Percentiles rank a stretch among this genome's conserved stretches.
These are phyloP conservation scores for Sporobolomyces pararoseus DNA, from an alignment of 768 basidiomycete genomes.

Conservation along the genomic window DNA sequence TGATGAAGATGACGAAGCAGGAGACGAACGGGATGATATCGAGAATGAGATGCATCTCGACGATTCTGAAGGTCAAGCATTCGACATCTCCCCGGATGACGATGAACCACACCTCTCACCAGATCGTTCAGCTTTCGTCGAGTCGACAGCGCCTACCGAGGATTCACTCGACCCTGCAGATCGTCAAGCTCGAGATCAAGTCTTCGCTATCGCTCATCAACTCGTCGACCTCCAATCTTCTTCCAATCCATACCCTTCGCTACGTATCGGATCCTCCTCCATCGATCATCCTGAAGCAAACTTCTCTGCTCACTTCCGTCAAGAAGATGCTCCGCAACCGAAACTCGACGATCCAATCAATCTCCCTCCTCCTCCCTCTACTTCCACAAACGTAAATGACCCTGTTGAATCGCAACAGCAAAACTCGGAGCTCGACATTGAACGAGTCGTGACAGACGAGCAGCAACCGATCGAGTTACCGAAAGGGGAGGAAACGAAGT, in stretches of 20 bases:
- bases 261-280: not conserved
- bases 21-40: not conserved
- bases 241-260: not conserved
- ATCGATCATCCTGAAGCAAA: not conserved
- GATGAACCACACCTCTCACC: not conserved
- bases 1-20: not conserved
- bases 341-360: constrained; percentile 20
- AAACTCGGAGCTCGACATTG: constrained; percentile 1
- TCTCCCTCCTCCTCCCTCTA: not conserved
- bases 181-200: not conserved
- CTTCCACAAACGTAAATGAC: not conserved
- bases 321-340: not conserved
- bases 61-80: not conserved
- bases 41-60: not conserved
- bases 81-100: not conserved
- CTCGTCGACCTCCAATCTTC: constrained; percentile 19
- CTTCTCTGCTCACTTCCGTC: constrained; percentile 4
- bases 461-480: not conserved
- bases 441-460: not conserved
- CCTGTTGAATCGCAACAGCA: constrained; percentile 1
- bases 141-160: not conserved
- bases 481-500: not conserved
- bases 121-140: constrained; percentile 1
- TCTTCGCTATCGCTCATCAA: constrained; percentile 3
- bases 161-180: not conserved